These are phyloP conservation scores for Trametes polyzona DNA, from an alignment of 1,284 basidiomycete genomes.

Conservation along the genomic window DNA sequence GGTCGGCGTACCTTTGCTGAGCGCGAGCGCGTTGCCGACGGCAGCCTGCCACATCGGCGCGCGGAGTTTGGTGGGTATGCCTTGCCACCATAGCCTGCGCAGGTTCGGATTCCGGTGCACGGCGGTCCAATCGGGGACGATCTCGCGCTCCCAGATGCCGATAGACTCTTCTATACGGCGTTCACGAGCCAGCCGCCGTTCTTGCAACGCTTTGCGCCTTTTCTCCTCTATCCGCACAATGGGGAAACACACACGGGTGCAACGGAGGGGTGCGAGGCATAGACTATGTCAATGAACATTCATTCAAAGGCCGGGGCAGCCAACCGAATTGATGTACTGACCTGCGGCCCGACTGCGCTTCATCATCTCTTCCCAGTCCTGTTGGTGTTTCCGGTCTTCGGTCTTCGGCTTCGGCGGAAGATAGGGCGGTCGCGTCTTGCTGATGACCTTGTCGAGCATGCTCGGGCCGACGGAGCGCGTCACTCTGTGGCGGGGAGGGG, in stretches of 20 bases:
- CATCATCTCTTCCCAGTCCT: constrained; percentile 95
- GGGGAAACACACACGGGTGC: background rate
- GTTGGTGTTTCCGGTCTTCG: constrained; percentile 86
- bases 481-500: constrained; percentile 42
- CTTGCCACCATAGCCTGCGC: constrained; percentile 89
- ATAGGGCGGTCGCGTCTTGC: constrained; percentile 79
- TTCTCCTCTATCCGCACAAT: constrained; percentile 61
- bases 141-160: constrained; percentile 76
- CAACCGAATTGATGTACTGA: constrained; percentile 41
- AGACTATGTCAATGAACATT: constrained; percentile 35
- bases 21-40: constrained; percentile 86
- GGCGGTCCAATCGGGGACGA: constrained; percentile 83
- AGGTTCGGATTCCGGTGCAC: constrained; percentile 69
- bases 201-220: constrained; percentile 62
- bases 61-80: constrained; percentile 86
- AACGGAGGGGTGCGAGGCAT: background rate
- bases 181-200: constrained; percentile 70
- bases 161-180: constrained; percentile 71
- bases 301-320: constrained; percentile 25
- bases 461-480: constrained; percentile 66
- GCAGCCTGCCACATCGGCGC: constrained; percentile 88
- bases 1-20: constrained; percentile 75
- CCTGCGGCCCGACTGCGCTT: constrained; percentile 73
- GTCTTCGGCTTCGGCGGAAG: constrained; percentile 83
- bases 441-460: constrained; percentile 72